Evolutionary conservation across 345 rosid genomes (phyloP), one percentile per base, ranked within the genome.

Genomic region (Dipteronia dyeriana): DNA sequence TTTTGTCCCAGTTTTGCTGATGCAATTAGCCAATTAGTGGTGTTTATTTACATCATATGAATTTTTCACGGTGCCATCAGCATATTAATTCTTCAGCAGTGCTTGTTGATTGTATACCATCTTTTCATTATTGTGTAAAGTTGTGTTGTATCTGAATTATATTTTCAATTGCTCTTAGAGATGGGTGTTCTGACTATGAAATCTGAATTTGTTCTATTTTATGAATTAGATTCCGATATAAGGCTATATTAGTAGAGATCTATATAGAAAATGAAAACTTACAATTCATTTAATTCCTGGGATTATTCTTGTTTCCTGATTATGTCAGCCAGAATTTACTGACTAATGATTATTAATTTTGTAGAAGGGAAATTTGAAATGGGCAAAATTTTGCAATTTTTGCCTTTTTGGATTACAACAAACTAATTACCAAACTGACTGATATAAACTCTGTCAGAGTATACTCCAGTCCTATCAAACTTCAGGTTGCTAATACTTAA

Each of bases 401-500:
- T 95, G 82, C n/a, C n/a, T n/a, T n/a, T n/a, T 39, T 95, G 82
- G 85, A 86, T 75, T 68, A 79, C 67, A 89, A 88, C 88, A 95
- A 91, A 2, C 77, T 95, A 80, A 87, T 93, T 63, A 93, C 93
- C 78, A 88, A 76, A 84, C 75, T 95, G 83, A 91, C 89, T 67
- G 97, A 93, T 73, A 83, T 88, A 47, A 95, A 89, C 78, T 88
- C 94, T 49, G 82, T 68, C 80, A 87, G 85, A 85, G 97, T 91
- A 66, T 87, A 90, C 88, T 88, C 97, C 7, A 90, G 92, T 82
- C 90, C 93, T 47, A 59, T 88, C 66, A 91, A 90, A 81, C 94
- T 86, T 84, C 97, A 95, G 97, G 98, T 94, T n/a, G n/a, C n/a
- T 62, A 29, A 51, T 61, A 64, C 76, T 71, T 74, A 53, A 34